Percentiles rank a stretch among this genome's conserved stretches.
Evolutionary conservation across 2,329 filamentous ascomycete genomes (phyloP).

Genomic region (Cyphellophora attinorum): DNA sequence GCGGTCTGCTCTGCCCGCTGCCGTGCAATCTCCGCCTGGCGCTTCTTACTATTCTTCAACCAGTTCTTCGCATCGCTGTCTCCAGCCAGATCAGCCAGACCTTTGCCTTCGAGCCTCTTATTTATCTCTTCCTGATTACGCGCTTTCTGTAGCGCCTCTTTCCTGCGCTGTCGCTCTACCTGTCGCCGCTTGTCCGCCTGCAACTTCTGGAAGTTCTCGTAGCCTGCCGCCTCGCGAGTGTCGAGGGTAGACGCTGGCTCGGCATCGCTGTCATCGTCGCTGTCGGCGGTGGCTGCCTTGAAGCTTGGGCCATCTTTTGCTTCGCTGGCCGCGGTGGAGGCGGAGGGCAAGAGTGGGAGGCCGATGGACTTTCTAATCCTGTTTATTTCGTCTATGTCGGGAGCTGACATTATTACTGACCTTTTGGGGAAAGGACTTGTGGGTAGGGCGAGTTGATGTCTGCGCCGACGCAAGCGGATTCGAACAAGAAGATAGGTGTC

Average conservation of each 20-base stretch:
- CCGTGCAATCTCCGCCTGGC: slow-evolving; percentile 78
- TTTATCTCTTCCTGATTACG: slow-evolving; percentile 51
- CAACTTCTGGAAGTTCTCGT: slow-evolving; percentile 44
- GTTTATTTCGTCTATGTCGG: slow-evolving; percentile 20
- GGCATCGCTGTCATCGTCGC: slow-evolving; percentile 44
- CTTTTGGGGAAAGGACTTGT: not conserved
- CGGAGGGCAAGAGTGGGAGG: slow-evolving; percentile 17
- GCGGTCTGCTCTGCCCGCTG: slow-evolving; percentile 60
- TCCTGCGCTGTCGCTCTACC: slow-evolving; percentile 58
- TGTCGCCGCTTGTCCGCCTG: slow-evolving; percentile 64
- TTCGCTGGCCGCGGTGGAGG: slow-evolving; percentile 12
- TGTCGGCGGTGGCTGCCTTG: slow-evolving; percentile 32
- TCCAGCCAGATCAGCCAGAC: slow-evolving; percentile 62
- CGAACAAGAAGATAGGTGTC: too few relatives aligned
- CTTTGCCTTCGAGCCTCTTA: slow-evolving; percentile 46
- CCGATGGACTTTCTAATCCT: slow-evolving; percentile 20
- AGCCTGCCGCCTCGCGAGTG: slow-evolving; percentile 40
- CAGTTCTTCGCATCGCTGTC: slow-evolving; percentile 72
- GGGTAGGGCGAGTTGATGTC: too few relatives aligned
- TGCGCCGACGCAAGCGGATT: too few relatives aligned
- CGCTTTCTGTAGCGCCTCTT: slow-evolving; percentile 76
- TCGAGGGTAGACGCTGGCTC: slow-evolving; percentile 77
- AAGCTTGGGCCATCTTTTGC: slow-evolving; percentile 46
- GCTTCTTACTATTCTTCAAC: slow-evolving; percentile 83
- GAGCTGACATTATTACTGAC: slow-evolving; percentile 13